phyloP scores from a whole-genome alignment of 2,329 filamentous ascomycete genomes.

The Claviceps maximensis region DNA sequence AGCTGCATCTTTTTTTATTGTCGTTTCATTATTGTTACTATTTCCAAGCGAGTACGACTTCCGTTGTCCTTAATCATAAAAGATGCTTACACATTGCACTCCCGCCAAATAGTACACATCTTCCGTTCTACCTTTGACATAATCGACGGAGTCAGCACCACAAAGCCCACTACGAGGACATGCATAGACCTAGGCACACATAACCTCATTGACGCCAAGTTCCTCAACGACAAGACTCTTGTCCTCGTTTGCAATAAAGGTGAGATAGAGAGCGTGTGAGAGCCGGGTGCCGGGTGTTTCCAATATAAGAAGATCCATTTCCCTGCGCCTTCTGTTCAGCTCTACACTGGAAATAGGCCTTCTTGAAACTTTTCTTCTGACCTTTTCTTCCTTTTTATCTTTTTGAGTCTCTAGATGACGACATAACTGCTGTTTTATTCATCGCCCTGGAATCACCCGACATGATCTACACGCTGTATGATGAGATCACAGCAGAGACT shows the following conservation, averaged over 20 bases:
- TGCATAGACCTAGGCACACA: slow-evolving; percentile 28
- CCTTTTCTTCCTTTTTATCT: not conserved
- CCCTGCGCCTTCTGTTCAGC: not conserved
- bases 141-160: slow-evolving; percentile 45
- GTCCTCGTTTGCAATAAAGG: slow-evolving; percentile 43
- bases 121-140: slow-evolving; percentile 40
- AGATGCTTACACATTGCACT: too few species aligned
- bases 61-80: too few species aligned
- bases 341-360: not conserved
- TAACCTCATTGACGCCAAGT: slow-evolving; percentile 50
- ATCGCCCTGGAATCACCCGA: slow-evolving; percentile 24
- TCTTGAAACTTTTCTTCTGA: not conserved
- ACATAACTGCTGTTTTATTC: slow-evolving; percentile 15
- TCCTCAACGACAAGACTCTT: slow-evolving; percentile 48
- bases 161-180: slow-evolving; percentile 24
- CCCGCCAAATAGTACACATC: slow-evolving; percentile 42
- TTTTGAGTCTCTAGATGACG: slow-evolving; percentile 10
- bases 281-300: not conserved
- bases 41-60: too few species aligned
- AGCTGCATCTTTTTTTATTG: not conserved
- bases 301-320: not conserved
- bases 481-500: slow-evolving; percentile 9
- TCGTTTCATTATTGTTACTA: too few species aligned
- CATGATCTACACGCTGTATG: slow-evolving; percentile 25
- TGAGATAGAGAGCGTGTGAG: slow-evolving; percentile 7